Evolutionary conservation across 768 basidiomycete species (phyloP).

Genomic region (Macrolepiota albuminosa): DNA sequence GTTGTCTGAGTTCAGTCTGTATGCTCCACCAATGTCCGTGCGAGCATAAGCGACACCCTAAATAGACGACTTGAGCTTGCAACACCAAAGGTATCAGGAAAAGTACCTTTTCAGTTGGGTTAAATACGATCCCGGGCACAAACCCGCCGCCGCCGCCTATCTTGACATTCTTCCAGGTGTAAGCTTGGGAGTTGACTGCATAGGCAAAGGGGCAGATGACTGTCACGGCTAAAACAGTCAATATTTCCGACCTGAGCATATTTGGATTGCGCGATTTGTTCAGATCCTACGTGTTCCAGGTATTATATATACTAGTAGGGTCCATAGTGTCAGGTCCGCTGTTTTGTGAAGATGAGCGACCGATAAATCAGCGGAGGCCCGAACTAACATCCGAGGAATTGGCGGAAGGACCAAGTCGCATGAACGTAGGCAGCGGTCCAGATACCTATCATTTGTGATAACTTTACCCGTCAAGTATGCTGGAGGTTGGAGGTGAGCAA

Average conservation of each 20-base stretch:
- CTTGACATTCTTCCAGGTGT: conserved; percentile 64
- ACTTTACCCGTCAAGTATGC: neutral
- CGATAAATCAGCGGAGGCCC: conserved; percentile 20
- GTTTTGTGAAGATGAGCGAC: conserved; percentile 1
- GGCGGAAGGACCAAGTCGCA: conserved; percentile 8
- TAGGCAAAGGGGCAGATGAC: conserved; percentile 23
- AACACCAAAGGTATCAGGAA: neutral
- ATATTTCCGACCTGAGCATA: conserved; percentile 28
- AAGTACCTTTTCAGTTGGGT: conserved; percentile 42
- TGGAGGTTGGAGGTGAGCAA: neutral
- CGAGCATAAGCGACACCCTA: conserved; percentile 61
- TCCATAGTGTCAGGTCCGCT: neutral
- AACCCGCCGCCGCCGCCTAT: conserved; percentile 46
- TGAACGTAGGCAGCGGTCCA: neutral
- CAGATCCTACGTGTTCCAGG: neutral
- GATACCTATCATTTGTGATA: neutral
- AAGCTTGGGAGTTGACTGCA: conserved; percentile 44
- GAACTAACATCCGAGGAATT: conserved; percentile 17
- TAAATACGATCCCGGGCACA: conserved; percentile 57
- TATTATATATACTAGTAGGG: conserved; percentile 12
- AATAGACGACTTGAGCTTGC: neutral
- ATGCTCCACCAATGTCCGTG: conserved; percentile 64
- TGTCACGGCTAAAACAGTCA: conserved; percentile 26
- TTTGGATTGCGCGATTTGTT: conserved; percentile 3
- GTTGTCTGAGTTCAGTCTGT: conserved; percentile 55